Evolutionary conservation across 2,329 filamentous ascomycete genomes (phyloP).

Genomic region (Aspergillus udagawae): DNA sequence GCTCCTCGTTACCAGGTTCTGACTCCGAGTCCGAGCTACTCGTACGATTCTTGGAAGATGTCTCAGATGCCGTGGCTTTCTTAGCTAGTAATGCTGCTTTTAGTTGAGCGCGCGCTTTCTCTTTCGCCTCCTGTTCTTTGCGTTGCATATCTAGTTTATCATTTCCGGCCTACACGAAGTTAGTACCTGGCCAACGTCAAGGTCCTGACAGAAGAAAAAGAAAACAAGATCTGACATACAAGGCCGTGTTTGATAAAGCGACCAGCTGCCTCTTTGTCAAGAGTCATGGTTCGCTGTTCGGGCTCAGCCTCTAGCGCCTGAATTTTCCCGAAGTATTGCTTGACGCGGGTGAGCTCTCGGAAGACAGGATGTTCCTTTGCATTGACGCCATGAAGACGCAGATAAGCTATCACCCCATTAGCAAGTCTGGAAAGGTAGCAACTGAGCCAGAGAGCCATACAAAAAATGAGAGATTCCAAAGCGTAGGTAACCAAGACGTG

Average conservation of each 20-base stretch:
- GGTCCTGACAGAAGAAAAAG: neutral
- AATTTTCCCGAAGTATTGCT: slow-evolving; percentile 91
- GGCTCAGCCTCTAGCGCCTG: slow-evolving; percentile 66
- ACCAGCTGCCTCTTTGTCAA: slow-evolving; percentile 72
- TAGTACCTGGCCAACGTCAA: slow-evolving; percentile 11
- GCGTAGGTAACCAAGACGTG: slow-evolving; percentile 85
- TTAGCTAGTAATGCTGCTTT: slow-evolving; percentile 44
- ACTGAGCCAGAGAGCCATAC: slow-evolving; percentile 44
- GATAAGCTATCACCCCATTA: slow-evolving; percentile 52
- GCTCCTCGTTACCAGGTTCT: slow-evolving; percentile 12
- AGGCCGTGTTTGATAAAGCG: slow-evolving; percentile 80
- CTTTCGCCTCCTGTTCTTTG: slow-evolving; percentile 48
- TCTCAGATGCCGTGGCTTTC: slow-evolving; percentile 27
- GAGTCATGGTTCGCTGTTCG: slow-evolving; percentile 53
- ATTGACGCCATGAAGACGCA: slow-evolving; percentile 74
- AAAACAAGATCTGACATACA: slow-evolving; percentile 44
- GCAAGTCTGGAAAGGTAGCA: slow-evolving; percentile 5
- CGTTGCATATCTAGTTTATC: slow-evolving; percentile 49
- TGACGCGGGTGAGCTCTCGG: slow-evolving; percentile 78
- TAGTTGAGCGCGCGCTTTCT: slow-evolving; percentile 47
- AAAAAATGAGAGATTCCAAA: slow-evolving; percentile 85
- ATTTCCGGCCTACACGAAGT: slow-evolving; percentile 41
- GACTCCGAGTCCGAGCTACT: slow-evolving; percentile 18
- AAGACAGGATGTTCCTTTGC: slow-evolving; percentile 83
- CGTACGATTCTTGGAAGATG: slow-evolving; percentile 14